Evolutionary conservation across 2,329 filamentous ascomycete species (phyloP).

Genomic region (Leptodontidium sp.): DNA sequence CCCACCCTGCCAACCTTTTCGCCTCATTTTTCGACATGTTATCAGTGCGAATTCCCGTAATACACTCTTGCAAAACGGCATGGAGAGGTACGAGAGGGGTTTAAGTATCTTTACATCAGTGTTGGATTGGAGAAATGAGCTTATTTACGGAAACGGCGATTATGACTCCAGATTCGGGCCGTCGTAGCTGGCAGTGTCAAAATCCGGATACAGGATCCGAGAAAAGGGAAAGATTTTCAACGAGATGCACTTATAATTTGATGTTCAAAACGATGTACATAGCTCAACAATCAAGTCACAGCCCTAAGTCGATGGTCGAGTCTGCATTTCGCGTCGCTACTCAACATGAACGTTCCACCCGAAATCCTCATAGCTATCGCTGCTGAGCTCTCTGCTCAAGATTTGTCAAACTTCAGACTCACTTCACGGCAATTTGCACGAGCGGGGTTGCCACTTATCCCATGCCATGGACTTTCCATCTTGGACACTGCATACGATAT

Average conservation of each 20-base stretch:
- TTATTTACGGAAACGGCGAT: not conserved
- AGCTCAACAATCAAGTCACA: not conserved
- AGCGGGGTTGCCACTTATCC: not conserved
- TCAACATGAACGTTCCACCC: not conserved
- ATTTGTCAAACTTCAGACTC: not conserved
- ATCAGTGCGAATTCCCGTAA: not conserved
- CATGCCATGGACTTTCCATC: not conserved
- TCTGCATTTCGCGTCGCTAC: not conserved
- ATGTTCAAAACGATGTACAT: not conserved
- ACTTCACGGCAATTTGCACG: not conserved
- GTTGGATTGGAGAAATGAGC: not conserved
- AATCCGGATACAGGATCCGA: not conserved
- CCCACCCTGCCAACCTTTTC: not conserved
- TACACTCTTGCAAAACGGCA: not conserved
- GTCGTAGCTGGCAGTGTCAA: not conserved
- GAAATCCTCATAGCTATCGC: not conserved
- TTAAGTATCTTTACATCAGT: not conserved
- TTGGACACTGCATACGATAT: not conserved
- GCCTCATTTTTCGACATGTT: not conserved
- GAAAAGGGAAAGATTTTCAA: not conserved
- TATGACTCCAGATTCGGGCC: not conserved
- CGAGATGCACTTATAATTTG: not conserved
- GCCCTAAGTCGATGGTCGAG: not conserved
- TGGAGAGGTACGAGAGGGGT: not conserved
- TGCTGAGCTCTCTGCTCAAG: not conserved